These are phyloP conservation scores for Pestalotiopsis sp. DNA, from an alignment of 2,329 filamentous ascomycete genomes.

Conservation along the genomic window DNA sequence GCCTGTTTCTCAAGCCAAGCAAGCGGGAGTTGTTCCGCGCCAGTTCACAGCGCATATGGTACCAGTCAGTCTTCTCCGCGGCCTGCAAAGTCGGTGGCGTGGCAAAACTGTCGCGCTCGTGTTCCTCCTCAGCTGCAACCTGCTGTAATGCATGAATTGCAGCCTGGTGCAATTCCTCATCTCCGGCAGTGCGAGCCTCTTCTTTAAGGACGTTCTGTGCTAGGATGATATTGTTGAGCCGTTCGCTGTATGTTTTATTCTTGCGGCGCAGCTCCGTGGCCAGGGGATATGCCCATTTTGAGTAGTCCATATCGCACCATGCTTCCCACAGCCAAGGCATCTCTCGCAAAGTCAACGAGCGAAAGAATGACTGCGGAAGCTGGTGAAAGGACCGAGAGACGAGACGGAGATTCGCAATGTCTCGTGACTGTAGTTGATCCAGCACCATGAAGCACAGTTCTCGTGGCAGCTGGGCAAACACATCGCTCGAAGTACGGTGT, in stretches of 20 bases:
- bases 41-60: conserved; percentile 1
- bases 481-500: background rate
- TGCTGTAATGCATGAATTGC: background rate
- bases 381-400: conserved; percentile 1
- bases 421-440: background rate
- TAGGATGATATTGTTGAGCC: background rate
- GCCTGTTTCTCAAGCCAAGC: conserved; percentile 8
- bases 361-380: background rate
- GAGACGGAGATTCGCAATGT: conserved; percentile 1
- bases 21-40: background rate
- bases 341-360: background rate
- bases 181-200: background rate
- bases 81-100: background rate
- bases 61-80: conserved; percentile 1
- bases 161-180: background rate
- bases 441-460: background rate
- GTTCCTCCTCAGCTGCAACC: background rate
- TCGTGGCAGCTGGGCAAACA: background rate
- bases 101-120: background rate
- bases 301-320: conserved; percentile 5
- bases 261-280: background rate
- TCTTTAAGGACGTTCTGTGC: background rate
- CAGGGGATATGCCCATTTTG: background rate
- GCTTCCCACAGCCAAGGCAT: conserved; percentile 9
- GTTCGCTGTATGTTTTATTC: background rate